Evolutionary conservation across 2,329 filamentous ascomycete genomes (phyloP).

Genomic region (Fusarium pilosicola): DNA sequence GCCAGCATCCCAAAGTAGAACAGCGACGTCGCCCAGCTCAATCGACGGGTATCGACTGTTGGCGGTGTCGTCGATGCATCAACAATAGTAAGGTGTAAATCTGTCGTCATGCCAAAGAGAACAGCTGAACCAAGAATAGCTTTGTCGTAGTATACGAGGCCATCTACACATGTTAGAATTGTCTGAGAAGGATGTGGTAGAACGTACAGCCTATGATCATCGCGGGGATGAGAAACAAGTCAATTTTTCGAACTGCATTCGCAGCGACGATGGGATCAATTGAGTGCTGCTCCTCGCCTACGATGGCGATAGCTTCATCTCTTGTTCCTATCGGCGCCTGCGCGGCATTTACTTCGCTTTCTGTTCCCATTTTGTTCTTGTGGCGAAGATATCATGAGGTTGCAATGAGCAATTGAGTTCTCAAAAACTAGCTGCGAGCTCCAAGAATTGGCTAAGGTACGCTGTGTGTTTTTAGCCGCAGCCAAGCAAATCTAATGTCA

Average conservation of each 20-base stretch:
- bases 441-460: neutral
- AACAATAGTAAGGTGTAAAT: slow-evolving; percentile 68
- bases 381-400: slow-evolving; percentile 12
- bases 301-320: slow-evolving; percentile 60
- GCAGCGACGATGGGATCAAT: slow-evolving; percentile 65
- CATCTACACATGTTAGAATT: slow-evolving; percentile 47
- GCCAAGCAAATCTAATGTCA: slow-evolving; percentile 16
- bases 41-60: slow-evolving; percentile 70
- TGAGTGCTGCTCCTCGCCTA: slow-evolving; percentile 64
- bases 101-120: slow-evolving; percentile 79
- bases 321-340: slow-evolving; percentile 30
- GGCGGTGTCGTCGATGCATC: slow-evolving; percentile 57
- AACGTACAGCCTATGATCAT: slow-evolving; percentile 66
- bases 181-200: neutral
- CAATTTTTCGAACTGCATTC: slow-evolving; percentile 72
- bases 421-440: neutral
- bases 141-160: slow-evolving; percentile 60
- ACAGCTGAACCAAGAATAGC: slow-evolving; percentile 78
- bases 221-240: slow-evolving; percentile 72
- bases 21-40: slow-evolving; percentile 80
- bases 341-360: slow-evolving; percentile 6
- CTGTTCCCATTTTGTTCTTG: slow-evolving; percentile 17
- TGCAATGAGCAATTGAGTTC: neutral
- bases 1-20: slow-evolving; percentile 85
- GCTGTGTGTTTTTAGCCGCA: neutral